Base-by-base conservation (phyloP, 768 basidiomycete species). In the Auricularia sp. region DNA sequence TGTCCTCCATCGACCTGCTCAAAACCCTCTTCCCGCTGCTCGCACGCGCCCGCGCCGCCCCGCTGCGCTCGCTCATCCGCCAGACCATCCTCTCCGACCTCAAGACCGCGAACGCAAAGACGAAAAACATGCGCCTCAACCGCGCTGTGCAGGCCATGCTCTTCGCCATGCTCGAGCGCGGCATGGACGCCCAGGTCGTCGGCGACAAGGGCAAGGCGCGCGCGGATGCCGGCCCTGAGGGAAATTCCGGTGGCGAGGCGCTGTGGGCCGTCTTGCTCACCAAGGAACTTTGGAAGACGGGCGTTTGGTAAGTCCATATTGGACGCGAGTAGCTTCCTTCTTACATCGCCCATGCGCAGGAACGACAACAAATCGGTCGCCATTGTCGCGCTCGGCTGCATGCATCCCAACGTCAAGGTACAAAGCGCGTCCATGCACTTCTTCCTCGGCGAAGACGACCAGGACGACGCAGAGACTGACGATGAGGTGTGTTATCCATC, bases 221-320 rank as follows among this genome's bases (percentile, higher is more conserved):
- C 66, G 78, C 77, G 35, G 70, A 71, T n/a, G 69, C 74, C 61
- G 74, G 76, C 5, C 74, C 76, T 63, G 80, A 78, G 61, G 66
- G 67, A 11, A 69, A 70, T 7, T 69, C 68, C 43, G 85, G 86
- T 1, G 90, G 93, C 36, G 97, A 98, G 69, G 94, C 95, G 2
- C 90, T 97, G 87, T 98, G 96, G 95, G 96, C 97, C 3, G 87
- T 99, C 61, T 87, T 95, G 53, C 76, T 98, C 63, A 91, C 93
- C 18, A 90, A 91, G 74, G 94, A 98, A 70, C 79, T 98, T 14
- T 98, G 96, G 97, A 83, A 84, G 72, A 98, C 95, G 76, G 84
- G 87, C 47, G 83, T 94, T 34, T 99, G 97, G 93, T 74, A 61
- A 66, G 72, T 68, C 5, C 7, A 12, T 35, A 60, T 44, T 35